phyloP scores from a whole-genome alignment of 2,329 filamentous ascomycete species.

The Leptodontidium sp. region DNA sequence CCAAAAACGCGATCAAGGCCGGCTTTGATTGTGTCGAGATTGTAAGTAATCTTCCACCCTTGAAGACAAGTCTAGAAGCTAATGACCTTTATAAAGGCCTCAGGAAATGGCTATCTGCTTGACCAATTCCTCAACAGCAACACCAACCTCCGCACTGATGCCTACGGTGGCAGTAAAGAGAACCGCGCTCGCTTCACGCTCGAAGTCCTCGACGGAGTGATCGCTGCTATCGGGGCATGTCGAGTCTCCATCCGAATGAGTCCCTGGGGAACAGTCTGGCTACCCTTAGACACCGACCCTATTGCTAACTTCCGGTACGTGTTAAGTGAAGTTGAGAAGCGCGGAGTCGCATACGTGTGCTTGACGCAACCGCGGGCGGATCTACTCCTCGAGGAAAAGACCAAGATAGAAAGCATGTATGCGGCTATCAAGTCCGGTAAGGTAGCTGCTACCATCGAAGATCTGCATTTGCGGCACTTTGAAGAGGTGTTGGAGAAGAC shows the following conservation, averaged over 20 bases:
- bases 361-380: constrained; percentile 31
- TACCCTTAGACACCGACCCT: constrained; percentile 28
- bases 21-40: no score
- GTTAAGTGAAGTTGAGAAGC: constrained; percentile 31
- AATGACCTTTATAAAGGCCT: constrained; percentile 20
- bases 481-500: constrained; percentile 27
- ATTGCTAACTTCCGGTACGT: constrained; percentile 30
- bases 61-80: no score
- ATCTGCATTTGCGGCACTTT: constrained; percentile 30
- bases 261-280: constrained; percentile 52
- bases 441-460: constrained; percentile 14
- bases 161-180: constrained; percentile 37
- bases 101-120: constrained; percentile 58
- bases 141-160: constrained; percentile 60
- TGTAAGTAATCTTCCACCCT: no score
- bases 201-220: constrained; percentile 57
- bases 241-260: constrained; percentile 63
- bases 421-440: constrained; percentile 22
- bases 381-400: constrained; percentile 23
- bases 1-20: no score
- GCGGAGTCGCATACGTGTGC: constrained; percentile 31
- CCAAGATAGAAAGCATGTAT: constrained; percentile 28
- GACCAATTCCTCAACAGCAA: constrained; percentile 59
- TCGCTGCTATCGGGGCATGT: constrained; percentile 57
- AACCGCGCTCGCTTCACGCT: constrained; percentile 54